Evolutionary conservation across 2,329 filamentous ascomycete species (phyloP), one percentile per base, ranked within the genome.

Genomic region (Fusarium sp.): DNA sequence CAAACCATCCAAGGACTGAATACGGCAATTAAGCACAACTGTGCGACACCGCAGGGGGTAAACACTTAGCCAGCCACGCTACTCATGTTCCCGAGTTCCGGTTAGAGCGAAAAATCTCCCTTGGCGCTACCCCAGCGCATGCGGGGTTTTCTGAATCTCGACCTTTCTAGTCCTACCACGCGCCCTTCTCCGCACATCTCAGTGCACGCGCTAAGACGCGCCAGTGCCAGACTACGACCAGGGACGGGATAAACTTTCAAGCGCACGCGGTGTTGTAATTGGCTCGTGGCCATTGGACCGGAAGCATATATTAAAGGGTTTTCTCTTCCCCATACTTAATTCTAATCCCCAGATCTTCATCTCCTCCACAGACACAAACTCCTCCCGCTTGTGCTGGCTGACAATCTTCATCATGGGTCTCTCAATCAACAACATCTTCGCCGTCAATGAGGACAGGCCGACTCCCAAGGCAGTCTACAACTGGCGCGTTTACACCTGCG

Each of bases 381-480:
- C 47, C 18, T 4, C 22, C 17, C 36, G 11, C 42, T 55, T 42
- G 41, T 45, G 57, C 45, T 52, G 45, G 26, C 41, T n/a, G 28
- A 11, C 28, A 31, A 31, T 31, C 28, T 31, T 31, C 28, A 39
- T 20, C 35, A 66, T 66, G 63, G 63, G 60, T n/a, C 3, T 66
- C 36, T 26, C 41, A 9, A 7, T 61, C 42, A 86, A 86, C 84
- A 82, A 82, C 67, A 79, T 89, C 72, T 83, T 90, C 56, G 78
- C 84, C 15, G 83, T 89, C 69, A 85, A 86, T 47, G 88, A 90
- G 79, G 88, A 90, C 75, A 80, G 88, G 81, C 87, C 88, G 31
- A 90, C 88, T 80, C 88, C 88, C 6, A 82, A 83, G 75, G 83
- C 83, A 60, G 87, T 90, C 55, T 90, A 90, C 84, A 90, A 90